Percentiles rank a stretch among this genome's conserved stretches.
Evolutionary conservation across 1,139 yeast genomes (phyloP).

Genomic region (Yamadazyma pseudoaaseri): DNA sequence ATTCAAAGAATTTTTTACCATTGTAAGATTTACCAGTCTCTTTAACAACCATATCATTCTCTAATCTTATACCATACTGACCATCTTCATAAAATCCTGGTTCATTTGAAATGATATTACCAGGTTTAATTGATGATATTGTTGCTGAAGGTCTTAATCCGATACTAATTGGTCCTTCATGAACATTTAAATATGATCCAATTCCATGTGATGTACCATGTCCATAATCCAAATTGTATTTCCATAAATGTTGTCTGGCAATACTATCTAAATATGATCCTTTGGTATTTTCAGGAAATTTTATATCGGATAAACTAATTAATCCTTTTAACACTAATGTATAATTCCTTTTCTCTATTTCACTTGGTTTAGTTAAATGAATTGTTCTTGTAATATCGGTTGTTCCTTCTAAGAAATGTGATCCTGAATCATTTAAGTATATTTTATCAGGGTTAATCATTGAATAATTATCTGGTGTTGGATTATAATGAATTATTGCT

Average conservation of each 20-base stretch:
- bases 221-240: slow-evolving; percentile 80
- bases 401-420: slow-evolving; percentile 93
- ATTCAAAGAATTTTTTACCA: slow-evolving; percentile 63
- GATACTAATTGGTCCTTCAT: slow-evolving; percentile 95
- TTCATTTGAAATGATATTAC: slow-evolving; percentile 86
- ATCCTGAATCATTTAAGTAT: slow-evolving; percentile 89
- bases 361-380: slow-evolving; percentile 71
- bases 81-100: slow-evolving; percentile 96
- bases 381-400: slow-evolving; percentile 94
- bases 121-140: slow-evolving; percentile 52
- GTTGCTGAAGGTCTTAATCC: slow-evolving; percentile 62
- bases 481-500: slow-evolving; percentile 89
- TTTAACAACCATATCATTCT: slow-evolving; percentile 70
- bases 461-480: slow-evolving; percentile 51
- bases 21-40: slow-evolving; percentile 43
- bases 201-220: slow-evolving; percentile 99
- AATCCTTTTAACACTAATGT: slow-evolving; percentile 93
- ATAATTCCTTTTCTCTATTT: slow-evolving; percentile 70
- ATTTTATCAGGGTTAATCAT: slow-evolving; percentile 74
- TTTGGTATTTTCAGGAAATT: slow-evolving; percentile 84
- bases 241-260: slow-evolving; percentile 91
- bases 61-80: slow-evolving; percentile 90
- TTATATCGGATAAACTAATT: slow-evolving; percentile 70
- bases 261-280: slow-evolving; percentile 82
- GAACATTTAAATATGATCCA: slow-evolving; percentile 89